These are phyloP conservation scores for Monosporascus ibericus DNA, from an alignment of 2,329 filamentous ascomycete species.

Conservation along the genomic window DNA sequence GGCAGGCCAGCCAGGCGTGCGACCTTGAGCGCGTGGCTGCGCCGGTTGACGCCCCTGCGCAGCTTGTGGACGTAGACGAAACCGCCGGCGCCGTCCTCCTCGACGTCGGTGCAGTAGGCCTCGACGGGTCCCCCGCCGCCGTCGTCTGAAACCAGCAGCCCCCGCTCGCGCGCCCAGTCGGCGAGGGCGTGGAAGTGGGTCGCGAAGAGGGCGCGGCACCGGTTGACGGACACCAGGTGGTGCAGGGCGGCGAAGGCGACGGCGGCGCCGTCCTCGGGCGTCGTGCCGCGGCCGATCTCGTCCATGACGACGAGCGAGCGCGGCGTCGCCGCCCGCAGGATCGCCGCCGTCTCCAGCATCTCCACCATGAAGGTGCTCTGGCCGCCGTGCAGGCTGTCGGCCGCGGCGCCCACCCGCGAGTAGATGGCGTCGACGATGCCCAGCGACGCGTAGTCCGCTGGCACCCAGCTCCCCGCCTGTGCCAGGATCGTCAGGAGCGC, in stretches of 20 bases:
- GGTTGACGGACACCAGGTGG: constrained; percentile 73
- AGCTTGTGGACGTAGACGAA: constrained; percentile 87
- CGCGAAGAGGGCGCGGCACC: constrained; percentile 79
- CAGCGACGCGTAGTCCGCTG: constrained; percentile 77
- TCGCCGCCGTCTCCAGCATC: constrained; percentile 93
- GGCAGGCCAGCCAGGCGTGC: constrained; percentile 80
- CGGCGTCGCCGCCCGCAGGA: constrained; percentile 76
- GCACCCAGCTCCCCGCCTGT: constrained; percentile 88
- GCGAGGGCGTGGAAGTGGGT: constrained; percentile 88
- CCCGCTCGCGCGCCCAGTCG: constrained; percentile 60
- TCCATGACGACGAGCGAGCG: constrained; percentile 97
- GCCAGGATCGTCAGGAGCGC: constrained; percentile 90
- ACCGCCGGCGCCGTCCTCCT: constrained; percentile 61
- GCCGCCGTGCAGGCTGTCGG: constrained; percentile 89
- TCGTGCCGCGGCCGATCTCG: constrained; percentile 91
- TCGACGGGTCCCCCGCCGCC: constrained; percentile 44
- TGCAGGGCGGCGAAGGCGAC: constrained; percentile 85
- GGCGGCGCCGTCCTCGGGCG: constrained; percentile 83
- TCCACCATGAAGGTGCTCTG: constrained; percentile 99
- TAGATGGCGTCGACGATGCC: constrained; percentile 96
- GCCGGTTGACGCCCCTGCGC: constrained; percentile 72
- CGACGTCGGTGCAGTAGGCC: constrained; percentile 84
- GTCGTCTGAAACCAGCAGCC: constrained; percentile 27
- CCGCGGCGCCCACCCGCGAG: constrained; percentile 85
- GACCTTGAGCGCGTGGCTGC: constrained; percentile 93